A percentile compares a stretch with the other conserved stretches of the same genome.
phyloP scores from a whole-genome alignment of 768 basidiomycete species.

The Tephrocybe rancida region DNA sequence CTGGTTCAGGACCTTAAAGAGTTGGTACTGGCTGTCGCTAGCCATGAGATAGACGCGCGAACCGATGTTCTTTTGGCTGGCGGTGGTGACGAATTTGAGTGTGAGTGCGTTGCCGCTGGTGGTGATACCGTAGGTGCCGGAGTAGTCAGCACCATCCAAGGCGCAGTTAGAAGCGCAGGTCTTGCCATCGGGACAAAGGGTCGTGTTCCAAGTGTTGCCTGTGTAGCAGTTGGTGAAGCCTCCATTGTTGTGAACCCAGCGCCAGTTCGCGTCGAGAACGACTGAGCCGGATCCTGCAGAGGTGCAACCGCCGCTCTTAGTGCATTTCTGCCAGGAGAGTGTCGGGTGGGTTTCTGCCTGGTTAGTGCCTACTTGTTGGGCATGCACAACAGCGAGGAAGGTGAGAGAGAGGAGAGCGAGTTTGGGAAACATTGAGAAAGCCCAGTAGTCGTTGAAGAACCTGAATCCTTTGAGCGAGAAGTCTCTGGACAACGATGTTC shows the following conservation, averaged over 20 bases:
- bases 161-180: conserved; percentile 49
- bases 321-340: conserved; percentile 48
- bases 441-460: background rate
- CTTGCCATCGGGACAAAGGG: conserved; percentile 49
- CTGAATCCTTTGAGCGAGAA: background rate
- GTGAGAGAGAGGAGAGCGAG: conserved; percentile 41
- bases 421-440: conserved; percentile 36
- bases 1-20: conserved; percentile 50
- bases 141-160: conserved; percentile 49
- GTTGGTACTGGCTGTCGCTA: conserved; percentile 44
- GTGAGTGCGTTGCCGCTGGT: conserved; percentile 48
- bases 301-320: conserved; percentile 42
- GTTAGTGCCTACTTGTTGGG: conserved; percentile 55
- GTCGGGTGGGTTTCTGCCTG: conserved; percentile 29
- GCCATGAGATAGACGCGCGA: conserved; percentile 54
- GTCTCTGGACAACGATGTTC: background rate
- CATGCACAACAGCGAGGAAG: conserved; percentile 43
- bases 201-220: conserved; percentile 56
- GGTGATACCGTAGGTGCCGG: conserved; percentile 53
- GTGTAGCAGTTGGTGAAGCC: conserved; percentile 51
- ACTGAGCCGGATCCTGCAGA: conserved; percentile 36
- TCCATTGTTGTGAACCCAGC: conserved; percentile 47
- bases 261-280: conserved; percentile 60
- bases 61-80: conserved; percentile 37
- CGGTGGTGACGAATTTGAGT: conserved; percentile 48